phyloP scores from a whole-genome alignment of 2,329 filamentous ascomycete species.

The Trichoderma cornu-damae region DNA sequence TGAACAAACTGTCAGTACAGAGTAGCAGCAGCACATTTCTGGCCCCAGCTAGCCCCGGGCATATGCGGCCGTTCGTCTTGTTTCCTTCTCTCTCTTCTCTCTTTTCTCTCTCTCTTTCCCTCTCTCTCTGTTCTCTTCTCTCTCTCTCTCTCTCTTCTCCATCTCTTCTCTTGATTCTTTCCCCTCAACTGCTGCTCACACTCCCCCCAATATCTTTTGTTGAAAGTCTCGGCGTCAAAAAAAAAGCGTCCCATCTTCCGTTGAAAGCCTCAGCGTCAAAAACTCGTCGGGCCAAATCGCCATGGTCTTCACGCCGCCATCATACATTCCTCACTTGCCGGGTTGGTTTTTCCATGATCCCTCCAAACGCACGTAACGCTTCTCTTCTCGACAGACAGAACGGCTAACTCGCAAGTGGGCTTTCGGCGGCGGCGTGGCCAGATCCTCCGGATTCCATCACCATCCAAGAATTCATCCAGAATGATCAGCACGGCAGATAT shows the following conservation, averaged over 20 bases:
- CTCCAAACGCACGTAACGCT: constrained; percentile 2
- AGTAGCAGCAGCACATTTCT: too few relatives aligned
- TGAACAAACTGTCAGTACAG: too few relatives aligned
- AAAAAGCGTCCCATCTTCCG: too few relatives aligned
- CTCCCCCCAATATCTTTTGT: too few relatives aligned
- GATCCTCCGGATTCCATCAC: constrained; percentile 69
- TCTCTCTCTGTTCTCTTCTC: not conserved
- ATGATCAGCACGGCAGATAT: constrained; percentile 63
- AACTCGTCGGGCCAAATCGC: not conserved
- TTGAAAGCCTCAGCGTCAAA: not conserved
- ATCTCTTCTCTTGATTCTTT: too few relatives aligned
- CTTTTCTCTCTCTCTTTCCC: not conserved
- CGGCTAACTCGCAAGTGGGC: constrained; percentile 7
- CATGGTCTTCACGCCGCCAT: constrained; percentile 56
- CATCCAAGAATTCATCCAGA: constrained; percentile 70
- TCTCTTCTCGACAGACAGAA: not conserved
- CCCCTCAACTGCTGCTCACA: too few relatives aligned
- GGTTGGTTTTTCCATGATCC: not conserved
- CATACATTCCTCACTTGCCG: constrained; percentile 49
- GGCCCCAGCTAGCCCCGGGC: too few relatives aligned
- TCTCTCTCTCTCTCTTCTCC: too few relatives aligned
- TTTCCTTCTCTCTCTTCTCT: not conserved
- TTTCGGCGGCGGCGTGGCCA: too few relatives aligned
- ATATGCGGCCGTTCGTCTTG: too few relatives aligned
- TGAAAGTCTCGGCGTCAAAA: too few relatives aligned